A percentile compares a stretch with the other conserved stretches of the same genome.
These are phyloP conservation scores for Corrigiola litoralis DNA, from an alignment of 179 eudicot species.

Conservation along the genomic window DNA sequence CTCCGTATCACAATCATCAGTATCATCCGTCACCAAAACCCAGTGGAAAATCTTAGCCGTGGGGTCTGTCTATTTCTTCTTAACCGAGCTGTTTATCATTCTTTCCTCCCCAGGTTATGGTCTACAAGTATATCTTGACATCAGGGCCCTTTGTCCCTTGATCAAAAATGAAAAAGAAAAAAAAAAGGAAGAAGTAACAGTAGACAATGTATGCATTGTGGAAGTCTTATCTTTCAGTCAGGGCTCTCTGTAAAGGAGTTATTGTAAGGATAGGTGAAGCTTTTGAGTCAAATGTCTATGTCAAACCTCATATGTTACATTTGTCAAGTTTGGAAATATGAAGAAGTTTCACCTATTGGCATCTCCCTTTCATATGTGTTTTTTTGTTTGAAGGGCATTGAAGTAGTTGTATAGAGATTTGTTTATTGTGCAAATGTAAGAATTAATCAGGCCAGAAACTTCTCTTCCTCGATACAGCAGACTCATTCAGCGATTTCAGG, in stretches of 20 bases:
- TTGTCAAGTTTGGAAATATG: constrained; percentile 23
- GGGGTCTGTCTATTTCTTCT: constrained; percentile 2
- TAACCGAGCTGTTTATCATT: constrained; percentile 12
- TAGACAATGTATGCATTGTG: constrained; percentile 23
- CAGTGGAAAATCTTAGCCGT: constrained; percentile 32
- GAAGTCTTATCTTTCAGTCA: constrained; percentile 19
- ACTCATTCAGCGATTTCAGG: no score
- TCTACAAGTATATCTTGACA: constrained; percentile 13
- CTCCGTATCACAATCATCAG: constrained; percentile 55
- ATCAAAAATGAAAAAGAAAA: constrained; percentile 1
- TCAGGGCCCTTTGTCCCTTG: constrained; percentile 11
- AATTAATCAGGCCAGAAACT: background rate
- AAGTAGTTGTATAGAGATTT: constrained; percentile 1
- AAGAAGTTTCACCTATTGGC: constrained; percentile 13
- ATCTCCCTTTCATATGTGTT: background rate
- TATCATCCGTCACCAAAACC: constrained; percentile 52
- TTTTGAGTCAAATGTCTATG: constrained; percentile 5
- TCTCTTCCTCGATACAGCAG: no score
- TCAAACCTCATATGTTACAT: constrained; percentile 20
- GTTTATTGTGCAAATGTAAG: background rate
- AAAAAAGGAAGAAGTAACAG: constrained; percentile 15
- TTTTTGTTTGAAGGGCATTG: background rate
- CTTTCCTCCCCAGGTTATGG: constrained; percentile 16
- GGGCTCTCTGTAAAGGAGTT: constrained; percentile 33
- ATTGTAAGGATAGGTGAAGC: constrained; percentile 32